These are phyloP conservation scores for Pyrenophora graminea DNA, from an alignment of 2,329 filamentous ascomycete species.

Conservation along the genomic window DNA sequence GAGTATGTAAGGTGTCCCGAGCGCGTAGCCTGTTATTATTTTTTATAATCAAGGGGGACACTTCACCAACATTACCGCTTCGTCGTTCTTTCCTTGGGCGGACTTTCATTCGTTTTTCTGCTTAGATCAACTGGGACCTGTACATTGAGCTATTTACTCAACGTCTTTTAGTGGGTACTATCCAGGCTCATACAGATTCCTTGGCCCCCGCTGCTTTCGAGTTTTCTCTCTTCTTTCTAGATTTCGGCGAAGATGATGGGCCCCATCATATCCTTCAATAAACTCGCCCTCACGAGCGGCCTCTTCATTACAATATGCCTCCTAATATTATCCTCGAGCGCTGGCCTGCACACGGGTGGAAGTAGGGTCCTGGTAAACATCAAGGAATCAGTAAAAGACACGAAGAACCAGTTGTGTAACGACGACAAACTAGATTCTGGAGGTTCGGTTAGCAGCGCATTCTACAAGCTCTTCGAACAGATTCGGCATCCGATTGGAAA, in stretches of 20 bases:
- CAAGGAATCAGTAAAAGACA: conserved; percentile 18
- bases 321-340: conserved; percentile 12
- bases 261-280: conserved; percentile 1
- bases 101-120: no score
- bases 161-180: no score
- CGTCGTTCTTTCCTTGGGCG: no score
- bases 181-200: no score
- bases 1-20: no score
- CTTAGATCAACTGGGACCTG: no score
- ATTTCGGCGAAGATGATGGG: conserved; percentile 1
- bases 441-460: conserved; percentile 11
- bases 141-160: no score
- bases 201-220: neutral
- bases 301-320: conserved; percentile 15
- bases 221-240: neutral
- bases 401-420: conserved; percentile 18
- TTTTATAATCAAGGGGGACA: no score
- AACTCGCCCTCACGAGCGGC: neutral
- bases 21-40: no score
- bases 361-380: conserved; percentile 14
- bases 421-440: conserved; percentile 8
- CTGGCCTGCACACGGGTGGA: conserved; percentile 11
- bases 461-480: conserved; percentile 16
- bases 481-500: conserved; percentile 16
- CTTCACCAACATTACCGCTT: no score